These are phyloP conservation scores for Jimgerdemannia flammicorona DNA, from an alignment of 192 early-diverging fungal species.

Conservation along the genomic window DNA sequence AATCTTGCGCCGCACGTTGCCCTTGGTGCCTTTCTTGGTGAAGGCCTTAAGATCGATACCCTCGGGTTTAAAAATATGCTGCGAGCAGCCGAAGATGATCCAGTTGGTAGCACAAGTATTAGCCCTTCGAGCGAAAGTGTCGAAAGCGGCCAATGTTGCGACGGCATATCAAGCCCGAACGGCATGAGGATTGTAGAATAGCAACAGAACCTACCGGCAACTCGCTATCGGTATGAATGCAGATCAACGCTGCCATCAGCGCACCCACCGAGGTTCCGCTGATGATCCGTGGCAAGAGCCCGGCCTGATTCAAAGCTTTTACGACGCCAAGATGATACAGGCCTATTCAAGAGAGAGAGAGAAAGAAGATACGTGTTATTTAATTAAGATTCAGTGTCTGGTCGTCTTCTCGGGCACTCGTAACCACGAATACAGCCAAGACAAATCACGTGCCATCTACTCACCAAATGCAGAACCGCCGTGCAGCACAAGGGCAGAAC, in stretches of 20 bases:
- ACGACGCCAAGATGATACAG: slow-evolving; percentile 77
- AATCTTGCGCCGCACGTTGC: slow-evolving; percentile 59
- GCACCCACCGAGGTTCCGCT: slow-evolving; percentile 74
- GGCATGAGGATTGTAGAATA: too few species aligned
- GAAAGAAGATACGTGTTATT: too few species aligned
- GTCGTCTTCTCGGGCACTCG: too few species aligned
- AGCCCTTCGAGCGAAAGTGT: too few species aligned
- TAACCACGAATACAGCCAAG: background rate
- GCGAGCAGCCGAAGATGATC: background rate
- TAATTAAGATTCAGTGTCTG: too few species aligned
- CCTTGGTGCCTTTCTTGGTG: slow-evolving; percentile 46
- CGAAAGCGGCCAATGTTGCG: too few species aligned
- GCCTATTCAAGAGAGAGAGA: slow-evolving; percentile 23
- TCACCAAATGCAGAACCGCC: slow-evolving; percentile 70
- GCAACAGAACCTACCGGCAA: slow-evolving; percentile 42
- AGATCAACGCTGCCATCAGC: slow-evolving; percentile 70
- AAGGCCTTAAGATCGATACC: slow-evolving; percentile 70
- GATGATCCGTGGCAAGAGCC: slow-evolving; percentile 68
- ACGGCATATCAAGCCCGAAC: too few species aligned
- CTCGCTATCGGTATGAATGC: slow-evolving; percentile 73
- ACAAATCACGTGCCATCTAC: slow-evolving; percentile 1
- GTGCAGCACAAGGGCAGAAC: slow-evolving; percentile 67
- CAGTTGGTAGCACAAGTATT: background rate
- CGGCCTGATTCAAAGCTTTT: slow-evolving; percentile 63
- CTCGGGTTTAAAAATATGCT: slow-evolving; percentile 48